Evolutionary conservation across 768 basidiomycete species (phyloP), one percentile per base, ranked within the genome.

Genomic region (Kwoniella sp.): DNA sequence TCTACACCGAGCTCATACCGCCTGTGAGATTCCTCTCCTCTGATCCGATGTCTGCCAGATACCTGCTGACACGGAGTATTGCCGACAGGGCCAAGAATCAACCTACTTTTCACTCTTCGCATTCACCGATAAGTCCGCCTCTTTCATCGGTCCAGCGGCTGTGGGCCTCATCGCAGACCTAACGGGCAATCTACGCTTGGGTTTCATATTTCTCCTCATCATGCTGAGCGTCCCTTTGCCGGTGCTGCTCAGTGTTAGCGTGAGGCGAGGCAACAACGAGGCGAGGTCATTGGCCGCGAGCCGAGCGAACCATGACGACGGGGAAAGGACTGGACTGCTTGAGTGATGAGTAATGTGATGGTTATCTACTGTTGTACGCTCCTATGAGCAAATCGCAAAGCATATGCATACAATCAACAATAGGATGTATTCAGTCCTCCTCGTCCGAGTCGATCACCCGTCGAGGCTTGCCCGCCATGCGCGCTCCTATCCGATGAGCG

Each of bases 171-270:
- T 96, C 33, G 84, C 91, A 0, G 90, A 93, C 68, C 72, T 78
- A 37, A 96, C 90, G 0, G 90, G 88, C 2, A 91, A 93, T 73
- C 92, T 95, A 41, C 85, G 92, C 23, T 87, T 86, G 56, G 84
- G 85, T 2, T 96, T 95, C 75, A 84, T 88, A 69, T 91, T 98
- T 77, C 79, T 96, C 14, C 78, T 89, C 3, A 50, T 78, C 45
- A 87, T 93, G 85, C 78, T 95, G 11, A 85, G 85, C 81, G 60
- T 82, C 1, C 86, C 90, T 0, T 75, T 93, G 1, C 92, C 91
- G 0, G 75, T 93, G 0, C 78, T 99, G 10, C 20, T 61, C 56
- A 77, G 78, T 29, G 87, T 93, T 3, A 79, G 91, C 66, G 79
- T 88, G 1, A 82, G 83, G 38, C 69, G 69, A 38, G 92, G 93